Percentiles rank a stretch among this genome's conserved stretches.
These are phyloP conservation scores for Eucommia ulmoides DNA, from an alignment of 257 asterid genomes.

Conservation along the genomic window DNA sequence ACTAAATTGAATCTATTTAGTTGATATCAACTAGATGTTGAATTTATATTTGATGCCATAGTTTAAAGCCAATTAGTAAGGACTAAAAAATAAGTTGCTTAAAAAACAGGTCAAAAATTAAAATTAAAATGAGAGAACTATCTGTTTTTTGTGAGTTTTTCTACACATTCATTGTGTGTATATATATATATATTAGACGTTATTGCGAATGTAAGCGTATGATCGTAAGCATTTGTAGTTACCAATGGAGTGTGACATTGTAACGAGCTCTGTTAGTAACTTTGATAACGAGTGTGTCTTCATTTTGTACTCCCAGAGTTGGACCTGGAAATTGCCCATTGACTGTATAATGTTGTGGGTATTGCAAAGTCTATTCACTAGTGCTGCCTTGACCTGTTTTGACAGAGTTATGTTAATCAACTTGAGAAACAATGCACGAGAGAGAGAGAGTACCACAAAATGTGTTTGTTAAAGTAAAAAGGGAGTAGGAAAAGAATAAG, in stretches of 20 bases:
- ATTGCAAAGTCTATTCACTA: conserved; percentile 93
- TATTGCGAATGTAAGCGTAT: neutral
- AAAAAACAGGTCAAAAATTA: too few species aligned
- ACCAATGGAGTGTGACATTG: conserved; percentile 86
- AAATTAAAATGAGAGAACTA: too few species aligned
- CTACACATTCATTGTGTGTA: too few species aligned
- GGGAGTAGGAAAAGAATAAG: too few species aligned
- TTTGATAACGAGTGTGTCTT: conserved; percentile 61
- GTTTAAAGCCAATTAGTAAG: too few species aligned
- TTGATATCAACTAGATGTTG: too few species aligned
- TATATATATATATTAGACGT: conserved; percentile 3
- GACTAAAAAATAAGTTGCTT: neutral
- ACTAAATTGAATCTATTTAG: too few species aligned
- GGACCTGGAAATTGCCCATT: conserved; percentile 87
- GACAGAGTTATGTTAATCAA: neutral
- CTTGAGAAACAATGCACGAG: neutral
- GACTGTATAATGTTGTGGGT: conserved; percentile 49
- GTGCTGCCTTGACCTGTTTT: conserved; percentile 61
- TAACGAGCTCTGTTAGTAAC: conserved; percentile 63
- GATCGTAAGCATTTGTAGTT: conserved; percentile 3
- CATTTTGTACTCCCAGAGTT: conserved; percentile 61
- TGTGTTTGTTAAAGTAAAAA: too few species aligned
- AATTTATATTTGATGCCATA: too few species aligned
- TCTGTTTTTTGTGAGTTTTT: too few species aligned
- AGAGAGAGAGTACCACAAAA: conserved; percentile 22